Conservation (phyloP, 345 rosid genomes). For the Gossypium australe region DNA sequence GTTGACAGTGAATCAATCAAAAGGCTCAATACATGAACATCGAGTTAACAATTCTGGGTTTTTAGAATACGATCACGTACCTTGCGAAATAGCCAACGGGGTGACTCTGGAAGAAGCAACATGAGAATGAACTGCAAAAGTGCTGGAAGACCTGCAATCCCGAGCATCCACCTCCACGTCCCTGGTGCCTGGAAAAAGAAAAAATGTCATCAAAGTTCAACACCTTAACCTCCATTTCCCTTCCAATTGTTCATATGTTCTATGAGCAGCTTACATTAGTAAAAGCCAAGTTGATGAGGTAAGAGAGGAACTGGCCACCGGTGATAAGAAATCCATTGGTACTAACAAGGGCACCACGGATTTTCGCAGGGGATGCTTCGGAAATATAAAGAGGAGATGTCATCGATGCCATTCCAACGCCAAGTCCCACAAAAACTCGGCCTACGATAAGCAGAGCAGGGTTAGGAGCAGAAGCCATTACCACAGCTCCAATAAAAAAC, state of each 20-base stretch:
- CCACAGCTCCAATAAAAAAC: constrained; percentile 62
- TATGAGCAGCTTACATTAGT: constrained; percentile 37
- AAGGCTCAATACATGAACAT: background rate
- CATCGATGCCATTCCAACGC: constrained; percentile 96
- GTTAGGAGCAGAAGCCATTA: constrained; percentile 70
- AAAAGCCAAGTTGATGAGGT: constrained; percentile 82
- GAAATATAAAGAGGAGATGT: constrained; percentile 88
- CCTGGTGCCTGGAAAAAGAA: constrained; percentile 43
- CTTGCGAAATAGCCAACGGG: constrained; percentile 88
- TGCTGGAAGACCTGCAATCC: constrained; percentile 80
- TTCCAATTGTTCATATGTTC: background rate
- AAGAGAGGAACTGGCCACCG: constrained; percentile 83
- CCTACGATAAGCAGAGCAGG: constrained; percentile 60
- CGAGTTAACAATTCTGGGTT: background rate
- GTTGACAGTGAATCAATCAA: background rate
- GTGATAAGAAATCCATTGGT: constrained; percentile 80
- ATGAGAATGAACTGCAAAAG: constrained; percentile 66
- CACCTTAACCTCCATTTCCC: background rate
- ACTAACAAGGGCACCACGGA: constrained; percentile 87
- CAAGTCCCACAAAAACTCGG: constrained; percentile 75
- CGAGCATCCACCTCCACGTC: constrained; percentile 98
- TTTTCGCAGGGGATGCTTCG: constrained; percentile 82
- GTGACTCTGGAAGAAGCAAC: constrained; percentile 81
- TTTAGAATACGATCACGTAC: constrained; percentile 19
- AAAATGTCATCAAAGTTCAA: background rate